These are phyloP conservation scores for Candolleomyces eurysporus DNA, from an alignment of 768 basidiomycete genomes.

Conservation along the genomic window DNA sequence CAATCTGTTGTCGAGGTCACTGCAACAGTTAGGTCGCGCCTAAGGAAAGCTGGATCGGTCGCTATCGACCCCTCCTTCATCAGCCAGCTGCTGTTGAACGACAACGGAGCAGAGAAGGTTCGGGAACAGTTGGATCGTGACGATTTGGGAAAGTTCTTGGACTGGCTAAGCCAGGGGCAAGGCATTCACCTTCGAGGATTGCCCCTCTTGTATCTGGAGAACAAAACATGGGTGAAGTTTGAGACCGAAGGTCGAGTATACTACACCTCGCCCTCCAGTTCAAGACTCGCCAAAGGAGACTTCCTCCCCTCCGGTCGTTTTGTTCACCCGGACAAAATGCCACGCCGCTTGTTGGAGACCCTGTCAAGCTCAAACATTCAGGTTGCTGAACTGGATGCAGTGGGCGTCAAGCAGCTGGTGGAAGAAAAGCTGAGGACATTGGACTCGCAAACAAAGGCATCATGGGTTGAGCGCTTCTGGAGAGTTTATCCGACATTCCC, in stretches of 20 bases:
- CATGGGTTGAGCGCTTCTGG: slow-evolving; percentile 37
- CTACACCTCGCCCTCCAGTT: background rate
- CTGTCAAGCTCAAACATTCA: background rate
- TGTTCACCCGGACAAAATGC: background rate
- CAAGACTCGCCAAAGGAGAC: background rate
- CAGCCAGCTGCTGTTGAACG: background rate
- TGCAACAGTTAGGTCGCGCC: background rate
- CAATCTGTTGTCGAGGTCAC: background rate
- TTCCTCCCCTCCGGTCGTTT: background rate
- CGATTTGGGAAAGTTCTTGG: background rate
- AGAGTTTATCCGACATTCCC: slow-evolving; percentile 6
- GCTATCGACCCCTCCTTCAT: background rate
- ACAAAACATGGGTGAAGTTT: slow-evolving; percentile 1
- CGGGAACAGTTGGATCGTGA: background rate
- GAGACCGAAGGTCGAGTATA: background rate
- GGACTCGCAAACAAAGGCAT: background rate
- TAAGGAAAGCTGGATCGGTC: background rate
- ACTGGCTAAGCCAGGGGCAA: background rate
- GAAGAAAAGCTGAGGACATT: background rate
- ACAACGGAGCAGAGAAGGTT: background rate
- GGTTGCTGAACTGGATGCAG: background rate
- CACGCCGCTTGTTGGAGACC: background rate
- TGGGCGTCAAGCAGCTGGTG: background rate
- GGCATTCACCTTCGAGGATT: background rate
- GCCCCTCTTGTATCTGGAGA: background rate